Base-by-base conservation (phyloP, 192 early-diverging fungal species). In the Coemansia sp. region DNA sequence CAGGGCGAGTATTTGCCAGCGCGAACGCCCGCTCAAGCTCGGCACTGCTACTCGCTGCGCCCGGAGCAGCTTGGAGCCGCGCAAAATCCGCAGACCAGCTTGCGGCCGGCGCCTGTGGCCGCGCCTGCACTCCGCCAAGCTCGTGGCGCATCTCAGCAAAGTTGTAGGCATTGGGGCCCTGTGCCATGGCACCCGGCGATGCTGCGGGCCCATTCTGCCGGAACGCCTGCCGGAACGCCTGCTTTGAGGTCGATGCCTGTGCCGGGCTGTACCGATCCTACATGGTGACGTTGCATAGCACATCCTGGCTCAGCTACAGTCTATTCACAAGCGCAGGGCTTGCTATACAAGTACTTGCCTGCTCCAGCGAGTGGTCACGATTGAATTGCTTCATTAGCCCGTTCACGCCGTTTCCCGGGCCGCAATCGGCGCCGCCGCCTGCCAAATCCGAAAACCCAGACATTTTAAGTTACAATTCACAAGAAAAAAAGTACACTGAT, bases 331-430 rank as follows among this genome's bases (percentile, higher is more conserved):
- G 29, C 40, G 40, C 29, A 12, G 47, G 14, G 31, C n/a, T 5
- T 10, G 45, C 28, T n/a, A n/a, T n/a, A 10, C 23, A 29, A 39
- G 17, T 69, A 63, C 66, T 55, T 82, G 83, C 91, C 82, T 90
- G 90, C 59, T 92, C 85, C 5, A 89, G 75, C 5, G 88, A 88
- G 30, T 82, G 77, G 63, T 93, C 90, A 41, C 84, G 78, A 38
- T 84, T 64, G 59, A 93, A 81, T 62, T 86, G 87, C 64, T 95
- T 93, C 78, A 86, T 83, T 50, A 95, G 81, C 3, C 82, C 81
- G 29, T 53, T 66, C 75, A 92, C 82, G 11, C 89, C 81, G 58
- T 90, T 95, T 12, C 77, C 78, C n/a, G 85, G 85, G 5, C 85
- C 87, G 54, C 87, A 89, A 35, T 88, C 87, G 35, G 85, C 85